These are phyloP conservation scores for Candida mesenterica DNA, from an alignment of 1,139 yeast species.

Conservation along the genomic window DNA sequence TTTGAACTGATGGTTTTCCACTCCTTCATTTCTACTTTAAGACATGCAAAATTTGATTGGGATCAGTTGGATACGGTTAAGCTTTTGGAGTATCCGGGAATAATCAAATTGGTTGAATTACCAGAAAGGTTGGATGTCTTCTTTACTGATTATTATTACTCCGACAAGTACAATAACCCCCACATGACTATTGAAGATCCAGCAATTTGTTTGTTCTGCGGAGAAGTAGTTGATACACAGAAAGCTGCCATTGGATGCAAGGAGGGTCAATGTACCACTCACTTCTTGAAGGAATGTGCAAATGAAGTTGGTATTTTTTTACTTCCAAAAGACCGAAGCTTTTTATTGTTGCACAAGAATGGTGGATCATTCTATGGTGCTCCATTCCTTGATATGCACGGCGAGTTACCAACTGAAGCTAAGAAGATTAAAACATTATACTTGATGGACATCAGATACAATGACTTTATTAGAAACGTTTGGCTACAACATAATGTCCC, in stretches of 20 bases:
- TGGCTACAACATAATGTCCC: conserved; percentile 84
- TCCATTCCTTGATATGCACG: conserved; percentile 85
- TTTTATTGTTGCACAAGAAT: conserved; percentile 61
- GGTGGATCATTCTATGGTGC: conserved; percentile 85
- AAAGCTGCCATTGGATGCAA: conserved; percentile 48
- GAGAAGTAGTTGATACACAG: conserved; percentile 66
- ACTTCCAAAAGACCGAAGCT: conserved; percentile 71
- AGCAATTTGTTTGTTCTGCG: conserved; percentile 86
- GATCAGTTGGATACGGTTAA: conserved; percentile 13
- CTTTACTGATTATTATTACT: conserved; percentile 57
- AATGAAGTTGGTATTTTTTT: conserved; percentile 75
- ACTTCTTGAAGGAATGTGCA: conserved; percentile 62
- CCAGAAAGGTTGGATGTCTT: conserved; percentile 72
- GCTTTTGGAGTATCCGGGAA: conserved; percentile 64
- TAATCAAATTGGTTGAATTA: conserved; percentile 53
- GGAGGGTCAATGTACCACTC: conserved; percentile 70
- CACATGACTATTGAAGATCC: conserved; percentile 61
- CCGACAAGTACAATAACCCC: conserved; percentile 41
- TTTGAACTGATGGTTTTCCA: conserved; percentile 20
- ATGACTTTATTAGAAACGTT: conserved; percentile 60
- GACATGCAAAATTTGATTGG: conserved; percentile 5
- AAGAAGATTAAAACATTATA: conserved; percentile 73
- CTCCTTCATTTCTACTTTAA: conserved; percentile 17
- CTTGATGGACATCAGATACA: conserved; percentile 62
- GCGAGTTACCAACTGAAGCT: conserved; percentile 76